Conservation (phyloP, 1,284 basidiomycete genomes). For the Marasmius oreades region DNA sequence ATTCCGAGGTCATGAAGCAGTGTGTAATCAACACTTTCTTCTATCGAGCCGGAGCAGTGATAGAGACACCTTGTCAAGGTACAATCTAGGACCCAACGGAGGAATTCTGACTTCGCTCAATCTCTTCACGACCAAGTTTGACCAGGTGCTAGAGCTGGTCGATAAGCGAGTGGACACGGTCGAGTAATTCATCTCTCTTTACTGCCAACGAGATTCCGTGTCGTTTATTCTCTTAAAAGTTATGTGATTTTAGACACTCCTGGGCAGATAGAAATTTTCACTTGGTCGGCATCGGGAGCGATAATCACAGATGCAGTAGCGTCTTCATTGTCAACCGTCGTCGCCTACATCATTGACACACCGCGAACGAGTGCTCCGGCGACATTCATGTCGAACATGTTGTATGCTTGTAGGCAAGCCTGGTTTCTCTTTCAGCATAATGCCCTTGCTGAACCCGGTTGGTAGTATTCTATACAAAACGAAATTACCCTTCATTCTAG, state of each 20-base stretch:
- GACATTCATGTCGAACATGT: slow-evolving; percentile 99
- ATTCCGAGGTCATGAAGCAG: slow-evolving; percentile 99
- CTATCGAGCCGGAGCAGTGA: slow-evolving; percentile 15
- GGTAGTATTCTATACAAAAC: slow-evolving; percentile 96
- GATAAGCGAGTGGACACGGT: slow-evolving; percentile 88
- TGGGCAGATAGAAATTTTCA: slow-evolving; percentile 99
- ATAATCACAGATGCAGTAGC: slow-evolving; percentile 99
- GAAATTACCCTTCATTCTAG: slow-evolving; percentile 93
- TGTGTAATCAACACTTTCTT: slow-evolving; percentile 44
- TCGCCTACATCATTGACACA: slow-evolving; percentile 98
- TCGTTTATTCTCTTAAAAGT: slow-evolving; percentile 36
- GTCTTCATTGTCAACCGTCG: slow-evolving; percentile 87
- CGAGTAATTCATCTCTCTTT: slow-evolving; percentile 63
- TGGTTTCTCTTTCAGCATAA: background rate
- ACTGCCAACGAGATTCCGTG: background rate
- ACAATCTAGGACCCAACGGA: slow-evolving; percentile 97
- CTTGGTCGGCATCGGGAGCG: slow-evolving; percentile 98
- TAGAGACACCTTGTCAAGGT: slow-evolving; percentile 48
- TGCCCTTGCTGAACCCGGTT: background rate
- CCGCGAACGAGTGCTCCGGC: slow-evolving; percentile 93
- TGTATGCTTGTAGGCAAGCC: slow-evolving; percentile 92
- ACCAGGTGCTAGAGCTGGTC: slow-evolving; percentile 91
- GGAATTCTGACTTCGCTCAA: slow-evolving; percentile 97
- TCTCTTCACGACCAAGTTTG: slow-evolving; percentile 98
- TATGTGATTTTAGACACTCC: slow-evolving; percentile 96